These are phyloP conservation scores for Mortierella claussenii DNA, from an alignment of 192 early-diverging fungal species.

Conservation along the genomic window DNA sequence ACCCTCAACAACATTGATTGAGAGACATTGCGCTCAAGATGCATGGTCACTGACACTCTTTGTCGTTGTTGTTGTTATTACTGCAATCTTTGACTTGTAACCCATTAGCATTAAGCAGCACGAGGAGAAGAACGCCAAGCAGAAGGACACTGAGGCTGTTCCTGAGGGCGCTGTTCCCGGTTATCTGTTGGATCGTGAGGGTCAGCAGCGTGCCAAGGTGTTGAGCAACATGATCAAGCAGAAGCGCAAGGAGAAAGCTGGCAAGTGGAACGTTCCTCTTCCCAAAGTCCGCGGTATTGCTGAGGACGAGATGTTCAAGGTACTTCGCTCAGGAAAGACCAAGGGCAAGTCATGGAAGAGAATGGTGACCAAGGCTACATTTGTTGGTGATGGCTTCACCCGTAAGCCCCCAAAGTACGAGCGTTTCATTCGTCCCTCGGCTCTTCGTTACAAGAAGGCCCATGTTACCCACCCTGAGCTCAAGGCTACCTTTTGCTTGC, in stretches of 20 bases:
- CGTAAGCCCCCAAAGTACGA: slow-evolving; percentile 99
- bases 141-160: slow-evolving; percentile 90
- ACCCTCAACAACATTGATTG: no score
- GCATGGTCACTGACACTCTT: no score
- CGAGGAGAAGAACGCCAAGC: slow-evolving; percentile 96
- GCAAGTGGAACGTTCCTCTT: slow-evolving; percentile 96
- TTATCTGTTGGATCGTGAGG: slow-evolving; percentile 98
- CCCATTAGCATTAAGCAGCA: slow-evolving; percentile 97
- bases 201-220: slow-evolving; percentile 95
- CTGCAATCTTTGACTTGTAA: no score
- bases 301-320: slow-evolving; percentile 99
- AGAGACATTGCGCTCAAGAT: no score
- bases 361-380: slow-evolving; percentile 98
- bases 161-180: slow-evolving; percentile 97
- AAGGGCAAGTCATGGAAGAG: slow-evolving; percentile 98
- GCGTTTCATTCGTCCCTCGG: slow-evolving; percentile 97
- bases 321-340: slow-evolving; percentile 93
- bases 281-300: slow-evolving; percentile 99
- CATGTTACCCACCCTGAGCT: slow-evolving; percentile 99
- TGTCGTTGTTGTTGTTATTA: no score
- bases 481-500: slow-evolving; percentile 95
- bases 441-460: slow-evolving; percentile 97
- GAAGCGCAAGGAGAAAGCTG: slow-evolving; percentile 99
- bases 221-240: slow-evolving; percentile 99
- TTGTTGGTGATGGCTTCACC: slow-evolving; percentile 99